Conservation (phyloP, 2,329 filamentous ascomycete species). For the Diplocarpon mali region DNA sequence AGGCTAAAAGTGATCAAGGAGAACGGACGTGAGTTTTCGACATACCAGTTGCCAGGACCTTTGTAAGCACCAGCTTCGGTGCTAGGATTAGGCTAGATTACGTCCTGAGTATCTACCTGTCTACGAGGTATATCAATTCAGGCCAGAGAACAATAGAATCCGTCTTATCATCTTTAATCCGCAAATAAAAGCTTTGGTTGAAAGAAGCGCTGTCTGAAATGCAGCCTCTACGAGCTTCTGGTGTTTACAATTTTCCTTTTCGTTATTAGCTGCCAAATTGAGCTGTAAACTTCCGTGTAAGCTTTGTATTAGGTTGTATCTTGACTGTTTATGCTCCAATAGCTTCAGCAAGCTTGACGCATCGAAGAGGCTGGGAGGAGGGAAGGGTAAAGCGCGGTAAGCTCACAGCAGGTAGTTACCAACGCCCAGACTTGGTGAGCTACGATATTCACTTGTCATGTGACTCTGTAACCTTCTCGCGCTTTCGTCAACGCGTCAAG, state of each 20-base stretch:
- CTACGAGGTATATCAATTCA: too few relatives aligned
- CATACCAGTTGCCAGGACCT: conserved; percentile 29
- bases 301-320: too few relatives aligned
- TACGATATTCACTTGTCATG: not conserved
- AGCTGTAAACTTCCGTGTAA: too few relatives aligned
- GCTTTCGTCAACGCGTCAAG: not conserved
- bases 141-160: not conserved
- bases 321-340: too few relatives aligned
- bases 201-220: too few relatives aligned
- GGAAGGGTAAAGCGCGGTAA: too few relatives aligned
- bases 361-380: too few relatives aligned
- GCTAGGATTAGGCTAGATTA: conserved; percentile 25
- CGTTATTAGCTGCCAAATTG: not conserved
- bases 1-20: too few relatives aligned
- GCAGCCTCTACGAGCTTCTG: not conserved
- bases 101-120: conserved; percentile 21
- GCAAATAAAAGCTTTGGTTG: not conserved
- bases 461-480: not conserved
- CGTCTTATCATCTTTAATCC: not conserved
- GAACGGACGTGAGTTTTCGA: not conserved
- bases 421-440: too few relatives aligned
- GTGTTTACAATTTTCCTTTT: not conserved
- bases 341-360: too few relatives aligned
- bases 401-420: too few relatives aligned
- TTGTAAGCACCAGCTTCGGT: conserved; percentile 26